A percentile compares a stretch with the other conserved stretches of the same genome.
Evolutionary conservation across 371 early-diverging fungal species (phyloP).

Genomic region (Funneliformis caledonium): DNA sequence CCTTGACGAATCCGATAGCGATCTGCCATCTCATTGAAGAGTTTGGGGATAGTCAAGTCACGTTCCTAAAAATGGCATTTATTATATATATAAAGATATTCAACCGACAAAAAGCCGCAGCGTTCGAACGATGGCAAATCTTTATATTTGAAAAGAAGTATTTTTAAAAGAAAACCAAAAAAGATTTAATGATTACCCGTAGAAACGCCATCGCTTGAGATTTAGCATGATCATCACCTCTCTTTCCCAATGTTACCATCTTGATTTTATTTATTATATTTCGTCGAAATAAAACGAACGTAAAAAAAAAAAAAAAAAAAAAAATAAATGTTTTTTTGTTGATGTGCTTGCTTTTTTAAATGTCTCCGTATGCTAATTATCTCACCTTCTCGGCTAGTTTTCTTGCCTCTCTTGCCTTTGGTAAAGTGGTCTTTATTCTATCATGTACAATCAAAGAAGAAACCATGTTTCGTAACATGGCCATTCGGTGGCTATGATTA

Average conservation of each 20-base stretch:
- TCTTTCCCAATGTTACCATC: slow-evolving; percentile 83
- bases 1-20: slow-evolving; percentile 82
- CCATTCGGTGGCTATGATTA: slow-evolving; percentile 76
- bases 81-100: neutral
- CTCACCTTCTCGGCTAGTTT: slow-evolving; percentile 82
- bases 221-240: slow-evolving; percentile 66
- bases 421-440: slow-evolving; percentile 90
- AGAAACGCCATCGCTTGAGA: slow-evolving; percentile 65
- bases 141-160: neutral
- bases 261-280: slow-evolving; percentile 20
- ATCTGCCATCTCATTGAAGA: slow-evolving; percentile 83
- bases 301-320: no score
- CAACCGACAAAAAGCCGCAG: neutral
- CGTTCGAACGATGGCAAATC: neutral
- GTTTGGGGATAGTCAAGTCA: slow-evolving; percentile 76
- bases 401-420: slow-evolving; percentile 92
- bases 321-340: neutral
- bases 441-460: slow-evolving; percentile 89
- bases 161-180: neutral
- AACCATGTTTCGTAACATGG: slow-evolving; percentile 84
- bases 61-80: slow-evolving; percentile 57
- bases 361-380: neutral
- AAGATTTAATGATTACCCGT: slow-evolving; percentile 52
- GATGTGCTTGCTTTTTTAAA: neutral
- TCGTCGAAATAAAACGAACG: neutral